These are phyloP conservation scores for Amylostereum areolatum DNA, from an alignment of 1,284 basidiomycete genomes.

Conservation along the genomic window DNA sequence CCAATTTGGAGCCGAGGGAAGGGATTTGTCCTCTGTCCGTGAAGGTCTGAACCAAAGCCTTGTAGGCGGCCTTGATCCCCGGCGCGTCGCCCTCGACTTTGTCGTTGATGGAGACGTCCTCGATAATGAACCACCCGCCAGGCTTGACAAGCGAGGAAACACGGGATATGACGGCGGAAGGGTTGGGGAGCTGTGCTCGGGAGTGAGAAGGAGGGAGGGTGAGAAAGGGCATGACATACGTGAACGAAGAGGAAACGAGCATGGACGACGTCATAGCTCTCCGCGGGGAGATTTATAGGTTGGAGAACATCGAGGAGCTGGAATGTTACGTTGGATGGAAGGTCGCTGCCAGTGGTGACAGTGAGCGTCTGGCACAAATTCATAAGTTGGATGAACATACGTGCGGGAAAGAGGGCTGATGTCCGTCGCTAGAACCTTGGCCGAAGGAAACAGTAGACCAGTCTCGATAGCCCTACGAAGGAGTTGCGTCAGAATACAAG, in stretches of 20 bases:
- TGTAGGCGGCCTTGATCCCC: slow-evolving; percentile 1
- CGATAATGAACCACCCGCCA: slow-evolving; percentile 18
- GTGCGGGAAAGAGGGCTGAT: slow-evolving; percentile 13
- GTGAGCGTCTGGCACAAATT: no score
- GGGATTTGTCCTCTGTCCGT: slow-evolving; percentile 3
- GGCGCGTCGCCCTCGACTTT: not conserved
- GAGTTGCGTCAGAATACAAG: not conserved
- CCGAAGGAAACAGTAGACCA: slow-evolving; percentile 16
- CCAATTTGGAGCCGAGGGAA: not conserved
- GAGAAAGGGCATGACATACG: slow-evolving; percentile 6
- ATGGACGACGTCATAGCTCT: slow-evolving; percentile 20
- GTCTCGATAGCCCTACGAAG: slow-evolving; percentile 17
- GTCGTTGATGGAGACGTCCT: slow-evolving; percentile 10
- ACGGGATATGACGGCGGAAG: slow-evolving; percentile 7
- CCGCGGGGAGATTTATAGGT: slow-evolving; percentile 8
- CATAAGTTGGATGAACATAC: slow-evolving; percentile 5
- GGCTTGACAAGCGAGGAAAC: slow-evolving; percentile 14
- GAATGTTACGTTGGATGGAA: slow-evolving; percentile 16
- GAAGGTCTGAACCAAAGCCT: not conserved
- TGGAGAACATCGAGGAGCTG: slow-evolving; percentile 13
- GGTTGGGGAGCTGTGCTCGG: slow-evolving; percentile 10
- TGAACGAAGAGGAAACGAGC: slow-evolving; percentile 17
- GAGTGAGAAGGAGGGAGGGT: not conserved
- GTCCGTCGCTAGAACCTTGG: slow-evolving; percentile 19
- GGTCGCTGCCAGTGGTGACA: not conserved